Evolutionary conservation across 2,329 filamentous ascomycete species (phyloP), one percentile per base, ranked within the genome.

Genomic region (Huntiella bhutanensis): DNA sequence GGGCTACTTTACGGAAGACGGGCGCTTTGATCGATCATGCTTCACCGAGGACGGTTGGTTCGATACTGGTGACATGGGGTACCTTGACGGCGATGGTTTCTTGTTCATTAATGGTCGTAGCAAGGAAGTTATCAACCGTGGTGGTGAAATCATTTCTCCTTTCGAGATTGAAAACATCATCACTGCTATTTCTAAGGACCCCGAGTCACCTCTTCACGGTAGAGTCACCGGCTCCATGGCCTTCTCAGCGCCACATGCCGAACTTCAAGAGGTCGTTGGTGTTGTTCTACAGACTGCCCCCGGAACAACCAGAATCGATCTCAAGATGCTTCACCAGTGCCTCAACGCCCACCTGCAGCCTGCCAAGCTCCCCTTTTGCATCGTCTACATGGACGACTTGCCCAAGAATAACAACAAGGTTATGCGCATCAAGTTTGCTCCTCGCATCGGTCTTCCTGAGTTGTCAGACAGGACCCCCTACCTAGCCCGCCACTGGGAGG

Each of bases 151-250:
- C n/a, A 73, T 75, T 48, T 72, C 68, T 4, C 70, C 71, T 0
- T 71, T 73, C 46, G 71, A 75, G 53, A 64, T 75, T n/a, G 71
- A 74, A 53, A 67, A 73, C 51, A 70, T 69, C 7, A 66, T 74
- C 48, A 59, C 72, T 38, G 58, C 64, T 1, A 64, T 67, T 8
- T 61, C 68, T 4, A 58, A 62, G 40, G 57, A 63, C 11, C 53
- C 57, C 3, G 57, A 58, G 4, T 68, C 66, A 1, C 60, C 62
- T 0, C 64, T 70, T 12, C 64, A 60, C 47, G 65, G 66, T 4
- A 61, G 66, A 3, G 59, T 75, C 4, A 59, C 57, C 11, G 64
- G 70, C 49, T 65, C 65, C 1, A 55, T 73, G n/a, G 68, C 69
- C 1, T 73, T 75, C 53, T 72, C 70, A 0, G 64, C 64, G 7